phyloP scores from a whole-genome alignment of 495 filamentous ascomycete genomes.

The Neurospora sp. region DNA sequence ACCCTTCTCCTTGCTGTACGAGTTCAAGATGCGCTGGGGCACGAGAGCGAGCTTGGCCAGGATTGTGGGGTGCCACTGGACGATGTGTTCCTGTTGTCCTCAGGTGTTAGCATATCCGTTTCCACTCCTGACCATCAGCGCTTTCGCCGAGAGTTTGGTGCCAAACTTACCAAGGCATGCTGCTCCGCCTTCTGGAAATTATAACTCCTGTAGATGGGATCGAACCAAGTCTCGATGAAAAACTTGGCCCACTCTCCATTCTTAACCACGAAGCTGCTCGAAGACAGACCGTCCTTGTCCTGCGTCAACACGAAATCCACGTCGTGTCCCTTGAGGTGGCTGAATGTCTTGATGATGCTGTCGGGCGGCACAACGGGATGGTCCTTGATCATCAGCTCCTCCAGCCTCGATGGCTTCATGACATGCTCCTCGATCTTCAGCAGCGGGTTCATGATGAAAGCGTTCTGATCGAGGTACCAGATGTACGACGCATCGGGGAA shows the following conservation, averaged over 20 bases:
- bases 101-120: constrained; percentile 9
- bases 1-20: constrained; percentile 43
- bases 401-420: constrained; percentile 53
- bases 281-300: constrained; percentile 69
- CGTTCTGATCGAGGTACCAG: constrained; percentile 74
- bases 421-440: constrained; percentile 60
- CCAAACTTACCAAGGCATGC: constrained; percentile 69
- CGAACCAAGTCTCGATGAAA: constrained; percentile 93
- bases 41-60: constrained; percentile 78
- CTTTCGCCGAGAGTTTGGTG: not conserved
- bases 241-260: constrained; percentile 86
- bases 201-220: constrained; percentile 84
- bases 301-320: constrained; percentile 80
- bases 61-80: constrained; percentile 99
- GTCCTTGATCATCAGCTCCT: constrained; percentile 75
- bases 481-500: constrained; percentile 66
- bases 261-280: constrained; percentile 67
- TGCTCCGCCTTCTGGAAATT: constrained; percentile 92
- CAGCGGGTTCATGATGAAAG: constrained; percentile 80
- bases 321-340: constrained; percentile 61
- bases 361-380: constrained; percentile 84
- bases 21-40: constrained; percentile 71
- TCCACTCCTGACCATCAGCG: not conserved
- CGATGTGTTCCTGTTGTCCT: constrained; percentile 61
- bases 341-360: constrained; percentile 92